Conservation (phyloP, 169 alveolate genomes). For the Amoebophrya sp. region DNA sequence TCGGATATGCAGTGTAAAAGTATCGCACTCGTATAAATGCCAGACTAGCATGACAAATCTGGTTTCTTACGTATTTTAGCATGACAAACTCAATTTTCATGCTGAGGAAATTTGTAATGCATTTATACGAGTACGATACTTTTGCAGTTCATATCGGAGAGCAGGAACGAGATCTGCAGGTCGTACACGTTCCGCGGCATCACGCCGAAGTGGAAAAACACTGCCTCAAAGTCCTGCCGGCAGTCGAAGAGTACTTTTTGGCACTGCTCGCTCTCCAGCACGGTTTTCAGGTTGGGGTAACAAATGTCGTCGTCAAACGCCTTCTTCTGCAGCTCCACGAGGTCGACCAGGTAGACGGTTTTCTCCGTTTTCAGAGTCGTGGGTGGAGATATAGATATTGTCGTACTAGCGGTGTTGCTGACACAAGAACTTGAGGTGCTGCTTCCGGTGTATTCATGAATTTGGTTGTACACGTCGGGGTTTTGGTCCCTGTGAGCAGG, state of each 20-base stretch:
- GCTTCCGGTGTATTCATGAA: background rate
- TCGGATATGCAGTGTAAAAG: no score
- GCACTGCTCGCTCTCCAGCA: background rate
- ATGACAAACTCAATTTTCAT: no score
- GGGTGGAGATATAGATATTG: no score
- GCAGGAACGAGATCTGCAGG: background rate
- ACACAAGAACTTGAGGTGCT: no score
- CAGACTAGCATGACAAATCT: no score
- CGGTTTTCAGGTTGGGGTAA: background rate
- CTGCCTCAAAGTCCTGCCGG: background rate
- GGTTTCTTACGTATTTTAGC: no score
- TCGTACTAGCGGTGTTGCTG: no score
- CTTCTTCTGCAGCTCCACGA: background rate
- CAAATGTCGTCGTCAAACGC: background rate
- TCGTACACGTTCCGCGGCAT: background rate
- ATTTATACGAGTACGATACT: no score
- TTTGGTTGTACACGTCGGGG: background rate
- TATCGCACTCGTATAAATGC: no score
- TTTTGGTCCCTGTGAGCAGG: background rate
- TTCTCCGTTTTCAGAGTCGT: background rate
- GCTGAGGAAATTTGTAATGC: no score
- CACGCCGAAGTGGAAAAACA: background rate
- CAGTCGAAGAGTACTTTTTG: background rate
- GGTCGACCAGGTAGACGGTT: background rate
- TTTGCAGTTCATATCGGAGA: background rate